A percentile compares a stretch with the other conserved stretches of the same genome.
These are phyloP conservation scores for Tricholoma terreum DNA, from an alignment of 768 basidiomycete genomes.

Conservation along the genomic window DNA sequence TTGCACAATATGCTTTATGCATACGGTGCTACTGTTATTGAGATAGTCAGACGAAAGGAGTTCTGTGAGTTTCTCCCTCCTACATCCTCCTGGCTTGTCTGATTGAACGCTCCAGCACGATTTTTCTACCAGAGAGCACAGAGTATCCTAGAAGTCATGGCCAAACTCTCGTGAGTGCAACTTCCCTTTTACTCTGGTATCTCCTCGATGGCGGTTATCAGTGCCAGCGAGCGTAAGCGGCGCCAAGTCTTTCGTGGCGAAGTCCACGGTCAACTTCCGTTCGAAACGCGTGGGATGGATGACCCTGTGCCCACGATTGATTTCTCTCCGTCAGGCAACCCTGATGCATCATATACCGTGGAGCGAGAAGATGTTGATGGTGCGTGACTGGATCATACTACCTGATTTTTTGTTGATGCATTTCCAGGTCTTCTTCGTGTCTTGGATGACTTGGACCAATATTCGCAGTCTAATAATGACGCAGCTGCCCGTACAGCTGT, in stretches of 20 bases:
- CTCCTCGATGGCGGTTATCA: conserved; percentile 23
- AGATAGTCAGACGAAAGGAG: conserved; percentile 88
- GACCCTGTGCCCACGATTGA: conserved; percentile 78
- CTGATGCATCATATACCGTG: conserved; percentile 62
- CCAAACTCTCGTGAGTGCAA: conserved; percentile 74
- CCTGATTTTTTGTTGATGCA: conserved; percentile 4
- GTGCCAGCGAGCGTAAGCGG: conserved; percentile 75
- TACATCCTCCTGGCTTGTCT: not conserved
- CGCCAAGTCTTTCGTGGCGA: conserved; percentile 85
- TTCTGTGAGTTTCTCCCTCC: conserved; percentile 54
- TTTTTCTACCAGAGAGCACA: conserved; percentile 83
- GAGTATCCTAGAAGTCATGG: conserved; percentile 81
- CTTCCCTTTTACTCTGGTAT: not conserved
- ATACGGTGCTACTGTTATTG: conserved; percentile 87
- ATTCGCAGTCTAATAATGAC: conserved; percentile 45
- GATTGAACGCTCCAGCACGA: conserved; percentile 42
- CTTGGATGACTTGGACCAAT: conserved; percentile 63
- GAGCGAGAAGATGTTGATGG: conserved; percentile 74
- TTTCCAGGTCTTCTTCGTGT: conserved; percentile 54
- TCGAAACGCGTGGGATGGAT: conserved; percentile 78
- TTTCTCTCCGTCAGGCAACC: conserved; percentile 66
- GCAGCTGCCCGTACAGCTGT: conserved; percentile 51
- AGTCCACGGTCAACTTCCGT: conserved; percentile 83
- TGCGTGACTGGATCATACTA: conserved; percentile 30
- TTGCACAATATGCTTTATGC: conserved; percentile 89